Percentiles rank a stretch among this genome's conserved stretches.
Evolutionary conservation across 1,139 yeast species (phyloP).

Genomic region (Entelexis paramagnoliae): DNA sequence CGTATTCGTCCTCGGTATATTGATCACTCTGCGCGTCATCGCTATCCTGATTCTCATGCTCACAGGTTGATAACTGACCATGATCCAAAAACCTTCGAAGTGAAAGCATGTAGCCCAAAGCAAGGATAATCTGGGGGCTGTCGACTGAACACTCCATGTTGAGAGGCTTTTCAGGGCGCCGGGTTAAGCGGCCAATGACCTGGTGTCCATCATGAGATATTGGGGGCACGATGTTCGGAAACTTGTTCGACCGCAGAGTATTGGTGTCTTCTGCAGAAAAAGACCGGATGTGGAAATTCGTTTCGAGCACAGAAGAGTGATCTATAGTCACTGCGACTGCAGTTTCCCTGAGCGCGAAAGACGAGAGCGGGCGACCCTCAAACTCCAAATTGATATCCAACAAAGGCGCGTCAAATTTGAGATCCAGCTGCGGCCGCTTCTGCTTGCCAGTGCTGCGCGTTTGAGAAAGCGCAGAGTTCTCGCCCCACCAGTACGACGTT

Average conservation of each 20-base stretch:
- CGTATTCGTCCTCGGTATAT: not conserved
- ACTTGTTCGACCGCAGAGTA: constrained; percentile 43
- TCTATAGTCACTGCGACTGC: constrained; percentile 43
- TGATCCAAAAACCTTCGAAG: constrained; percentile 51
- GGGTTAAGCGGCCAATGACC: constrained; percentile 45
- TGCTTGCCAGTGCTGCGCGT: not conserved
- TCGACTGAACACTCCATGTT: constrained; percentile 51
- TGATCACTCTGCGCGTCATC: not conserved
- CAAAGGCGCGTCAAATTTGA: constrained; percentile 22
- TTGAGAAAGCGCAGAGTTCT: constrained; percentile 14
- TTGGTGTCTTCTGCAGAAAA: constrained; percentile 65
- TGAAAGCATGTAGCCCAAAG: constrained; percentile 76
- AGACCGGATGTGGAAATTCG: constrained; percentile 57
- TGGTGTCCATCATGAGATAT: constrained; percentile 56
- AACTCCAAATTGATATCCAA: constrained; percentile 14
- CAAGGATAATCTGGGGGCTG: constrained; percentile 69
- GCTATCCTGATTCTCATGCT: not conserved
- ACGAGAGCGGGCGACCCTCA: constrained; percentile 39
- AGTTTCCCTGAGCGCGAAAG: constrained; percentile 53
- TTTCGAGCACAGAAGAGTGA: constrained; percentile 46
- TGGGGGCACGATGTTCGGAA: constrained; percentile 71
- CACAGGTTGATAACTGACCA: constrained; percentile 29
- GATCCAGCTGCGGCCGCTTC: constrained; percentile 12
- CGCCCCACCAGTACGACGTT: constrained; percentile 21
- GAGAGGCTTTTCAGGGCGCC: constrained; percentile 36